Base-by-base conservation (phyloP, 768 basidiomycete species). In the Coprinopsis marcescibilis region DNA sequence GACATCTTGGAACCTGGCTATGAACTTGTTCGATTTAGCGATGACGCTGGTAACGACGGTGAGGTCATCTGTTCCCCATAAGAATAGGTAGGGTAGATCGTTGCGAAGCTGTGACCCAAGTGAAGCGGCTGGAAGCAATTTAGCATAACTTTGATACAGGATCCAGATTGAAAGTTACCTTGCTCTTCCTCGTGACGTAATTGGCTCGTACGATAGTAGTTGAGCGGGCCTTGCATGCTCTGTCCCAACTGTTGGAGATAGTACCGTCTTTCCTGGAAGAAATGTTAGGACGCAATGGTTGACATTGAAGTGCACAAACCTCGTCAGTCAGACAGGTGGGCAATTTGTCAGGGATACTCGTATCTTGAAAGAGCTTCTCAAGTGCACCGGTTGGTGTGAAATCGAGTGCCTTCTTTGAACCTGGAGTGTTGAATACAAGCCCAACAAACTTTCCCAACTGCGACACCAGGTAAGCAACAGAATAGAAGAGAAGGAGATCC, bases 181-280 rank as follows among this genome's bases (percentile, higher is more conserved):
- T 59, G 48, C 57, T 89, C 84, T 61, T 90, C 88, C 14, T 86
- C 77, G 57, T 75, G 76, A n/a, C 84, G 75, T 49, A 68, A 49
- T 49, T 71, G 70, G 11, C 67, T 60, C 1, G 83, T 87, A 25
- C 85, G 76, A 52, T 89, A 89, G 58, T 86, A 90, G 48, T 83
- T 85, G n/a, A 88, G 61, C 2, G 87, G 84, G 2, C 84, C 85
- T 15, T 70, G 68, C 78, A 90, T 79, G 14, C 75, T 75, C 44
- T 71, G 66, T 20, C 62, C 52, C 15, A 78, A 70, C 46, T 73
- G 63, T 3, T 68, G 58, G 13, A 69, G 19, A 54, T 85, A 81
- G 50, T 75, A 75, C 17, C 71, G 58, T 14, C 77, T 61, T 55
- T 87, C 85, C 82, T 84, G 54, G 15, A 33, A 53, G 50, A 3